phyloP scores from a whole-genome alignment of 495 filamentous ascomycete genomes.

The Podospora fimiseda region DNA sequence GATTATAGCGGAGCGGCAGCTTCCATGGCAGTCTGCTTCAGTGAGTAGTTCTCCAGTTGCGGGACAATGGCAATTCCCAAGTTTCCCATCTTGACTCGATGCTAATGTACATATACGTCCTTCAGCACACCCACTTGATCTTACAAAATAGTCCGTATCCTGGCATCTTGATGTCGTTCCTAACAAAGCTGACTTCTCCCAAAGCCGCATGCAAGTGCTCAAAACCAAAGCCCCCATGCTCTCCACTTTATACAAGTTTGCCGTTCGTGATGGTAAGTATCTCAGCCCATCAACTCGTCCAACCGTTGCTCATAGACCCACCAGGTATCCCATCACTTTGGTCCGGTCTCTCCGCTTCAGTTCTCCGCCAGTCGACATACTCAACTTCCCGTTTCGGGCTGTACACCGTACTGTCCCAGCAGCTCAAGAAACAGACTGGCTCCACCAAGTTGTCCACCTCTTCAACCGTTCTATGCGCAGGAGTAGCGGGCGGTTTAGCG shows the following conservation, averaged over 20 bases:
- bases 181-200: not conserved
- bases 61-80: not conserved
- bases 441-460: conserved; percentile 17
- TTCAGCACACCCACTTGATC: conserved; percentile 33
- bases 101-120: not conserved
- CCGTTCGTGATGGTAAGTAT: conserved; percentile 29
- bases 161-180: not conserved
- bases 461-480: conserved; percentile 29
- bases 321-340: conserved; percentile 31
- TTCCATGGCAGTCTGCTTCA: conserved; percentile 38
- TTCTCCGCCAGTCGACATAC: conserved; percentile 37
- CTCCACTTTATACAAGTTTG: conserved; percentile 29
- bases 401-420: conserved; percentile 26
- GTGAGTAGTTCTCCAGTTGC: conserved; percentile 17
- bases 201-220: conserved; percentile 36
- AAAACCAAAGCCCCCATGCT: conserved; percentile 28
- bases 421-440: conserved; percentile 19
- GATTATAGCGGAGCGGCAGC: conserved; percentile 30
- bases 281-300: no score
- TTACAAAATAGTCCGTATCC: conserved; percentile 33
- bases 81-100: not conserved
- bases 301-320: no score
- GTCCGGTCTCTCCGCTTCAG: conserved; percentile 34
- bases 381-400: conserved; percentile 35
- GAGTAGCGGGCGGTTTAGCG: conserved; percentile 60